Percentiles rank a stretch among this genome's conserved stretches.
phyloP scores from a whole-genome alignment of 768 basidiomycete species.

The Hypholoma sublateritium region DNA sequence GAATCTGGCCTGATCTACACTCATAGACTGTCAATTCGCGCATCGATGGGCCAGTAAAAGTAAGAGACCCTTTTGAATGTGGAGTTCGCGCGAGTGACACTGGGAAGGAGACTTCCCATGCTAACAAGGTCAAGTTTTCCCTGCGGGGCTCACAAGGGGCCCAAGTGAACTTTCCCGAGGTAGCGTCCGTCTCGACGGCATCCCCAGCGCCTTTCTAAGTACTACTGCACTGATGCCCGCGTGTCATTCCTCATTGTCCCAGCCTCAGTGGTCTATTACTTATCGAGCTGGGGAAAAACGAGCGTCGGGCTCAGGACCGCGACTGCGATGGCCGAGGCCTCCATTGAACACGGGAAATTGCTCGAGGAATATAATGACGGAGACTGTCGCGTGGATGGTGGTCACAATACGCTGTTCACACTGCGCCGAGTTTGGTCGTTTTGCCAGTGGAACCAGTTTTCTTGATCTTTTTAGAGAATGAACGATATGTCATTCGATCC shows the following conservation, averaged over 20 bases:
- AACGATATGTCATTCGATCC: constrained; percentile 37
- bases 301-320: constrained; percentile 36
- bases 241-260: constrained; percentile 22
- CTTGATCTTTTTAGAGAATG: constrained; percentile 29
- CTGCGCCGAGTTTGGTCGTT: constrained; percentile 23
- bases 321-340: constrained; percentile 36
- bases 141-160: too few species aligned
- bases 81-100: too few species aligned
- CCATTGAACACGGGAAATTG: constrained; percentile 38
- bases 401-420: constrained; percentile 38
- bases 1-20: too few species aligned
- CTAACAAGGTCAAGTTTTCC: too few species aligned
- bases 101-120: too few species aligned
- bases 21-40: too few species aligned
- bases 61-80: too few species aligned
- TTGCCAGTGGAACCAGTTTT: constrained; percentile 34
- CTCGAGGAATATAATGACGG: constrained; percentile 29
- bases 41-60: too few species aligned
- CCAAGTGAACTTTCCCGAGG: too few species aligned
- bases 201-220: too few species aligned
- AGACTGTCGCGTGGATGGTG: too few species aligned
- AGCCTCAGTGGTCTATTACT: constrained; percentile 12
- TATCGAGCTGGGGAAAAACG: constrained; percentile 16
- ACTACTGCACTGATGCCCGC: constrained; percentile 37
- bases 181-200: too few species aligned